phyloP scores from a whole-genome alignment of 768 basidiomycete genomes.

The Termitomyces sp. region DNA sequence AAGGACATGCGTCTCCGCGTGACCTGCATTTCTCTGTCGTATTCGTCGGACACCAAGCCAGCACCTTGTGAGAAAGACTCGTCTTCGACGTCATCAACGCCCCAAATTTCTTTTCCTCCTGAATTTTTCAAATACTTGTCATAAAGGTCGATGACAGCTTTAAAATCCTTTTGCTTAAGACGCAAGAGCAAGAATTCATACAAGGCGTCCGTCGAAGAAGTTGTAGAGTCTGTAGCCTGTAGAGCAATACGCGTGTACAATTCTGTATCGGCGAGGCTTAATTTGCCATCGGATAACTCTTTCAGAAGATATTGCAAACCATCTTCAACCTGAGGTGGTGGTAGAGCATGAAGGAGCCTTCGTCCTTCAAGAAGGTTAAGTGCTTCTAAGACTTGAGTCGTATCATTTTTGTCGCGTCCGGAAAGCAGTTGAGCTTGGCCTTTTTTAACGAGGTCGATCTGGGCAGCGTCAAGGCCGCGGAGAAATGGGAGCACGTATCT shows the following conservation, averaged over 20 bases:
- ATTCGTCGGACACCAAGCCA: constrained; percentile 16
- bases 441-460: constrained; percentile 21
- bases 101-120: constrained; percentile 16
- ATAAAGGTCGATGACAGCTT: constrained; percentile 40
- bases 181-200: constrained; percentile 42
- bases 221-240: constrained; percentile 29
- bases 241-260: constrained; percentile 44
- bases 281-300: constrained; percentile 18
- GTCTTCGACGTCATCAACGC: constrained; percentile 13
- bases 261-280: constrained; percentile 22
- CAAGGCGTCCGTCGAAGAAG: constrained; percentile 40
- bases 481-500: constrained; percentile 7
- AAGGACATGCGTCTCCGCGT: constrained; percentile 30
- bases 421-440: constrained; percentile 31
- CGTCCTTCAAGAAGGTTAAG: constrained; percentile 40
- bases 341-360: constrained; percentile 40
- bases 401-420: constrained; percentile 30
- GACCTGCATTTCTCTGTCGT: constrained; percentile 10
- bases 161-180: constrained; percentile 34
- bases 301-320: constrained; percentile 29
- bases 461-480: constrained; percentile 10
- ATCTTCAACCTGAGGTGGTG: constrained; percentile 30
- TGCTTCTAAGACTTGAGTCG: constrained; percentile 19
- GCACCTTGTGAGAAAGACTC: background rate
- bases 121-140: constrained; percentile 25